phyloP scores from a whole-genome alignment of 345 rosid genomes.

The Iberis pinnata region DNA sequence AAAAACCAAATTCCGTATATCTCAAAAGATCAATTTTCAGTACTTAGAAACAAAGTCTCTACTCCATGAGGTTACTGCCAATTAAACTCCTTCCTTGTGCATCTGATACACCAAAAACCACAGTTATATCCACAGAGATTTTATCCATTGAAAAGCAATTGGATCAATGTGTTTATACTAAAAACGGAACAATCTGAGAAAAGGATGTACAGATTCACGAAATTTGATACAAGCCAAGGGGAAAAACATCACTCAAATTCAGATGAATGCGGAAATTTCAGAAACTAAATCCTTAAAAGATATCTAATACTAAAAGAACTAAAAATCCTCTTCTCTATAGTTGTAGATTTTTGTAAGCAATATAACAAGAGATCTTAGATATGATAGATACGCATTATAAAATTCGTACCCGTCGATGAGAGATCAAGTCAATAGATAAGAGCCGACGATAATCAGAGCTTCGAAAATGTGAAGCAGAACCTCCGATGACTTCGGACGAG shows the following conservation, averaged over 20 bases:
- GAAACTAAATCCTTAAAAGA: too few species aligned
- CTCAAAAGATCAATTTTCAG: background rate
- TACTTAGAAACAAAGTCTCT: background rate
- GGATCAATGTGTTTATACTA: conserved; percentile 11
- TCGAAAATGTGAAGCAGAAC: conserved; percentile 5
- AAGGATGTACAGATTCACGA: background rate
- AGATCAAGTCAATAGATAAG: background rate
- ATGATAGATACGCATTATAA: conserved; percentile 14
- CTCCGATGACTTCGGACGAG: conserved; percentile 28
- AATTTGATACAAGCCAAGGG: background rate
- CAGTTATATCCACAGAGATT: conserved; percentile 8
- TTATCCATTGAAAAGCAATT: background rate
- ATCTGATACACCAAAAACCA: conserved; percentile 7
- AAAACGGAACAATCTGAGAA: too few species aligned
- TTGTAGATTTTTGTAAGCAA: background rate
- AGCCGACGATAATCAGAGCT: conserved; percentile 10
- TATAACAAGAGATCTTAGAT: conserved; percentile 9
- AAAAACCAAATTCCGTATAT: background rate
- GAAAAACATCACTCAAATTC: too few species aligned
- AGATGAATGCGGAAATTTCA: too few species aligned
- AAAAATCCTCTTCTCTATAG: background rate
- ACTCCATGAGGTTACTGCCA: conserved; percentile 13
- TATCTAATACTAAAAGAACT: too few species aligned
- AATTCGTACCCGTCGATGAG: background rate
- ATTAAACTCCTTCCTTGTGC: conserved; percentile 22